Evolutionary conservation across 176 grass and related monocot species (phyloP).

Genomic region (Pontederia paniculata): DNA sequence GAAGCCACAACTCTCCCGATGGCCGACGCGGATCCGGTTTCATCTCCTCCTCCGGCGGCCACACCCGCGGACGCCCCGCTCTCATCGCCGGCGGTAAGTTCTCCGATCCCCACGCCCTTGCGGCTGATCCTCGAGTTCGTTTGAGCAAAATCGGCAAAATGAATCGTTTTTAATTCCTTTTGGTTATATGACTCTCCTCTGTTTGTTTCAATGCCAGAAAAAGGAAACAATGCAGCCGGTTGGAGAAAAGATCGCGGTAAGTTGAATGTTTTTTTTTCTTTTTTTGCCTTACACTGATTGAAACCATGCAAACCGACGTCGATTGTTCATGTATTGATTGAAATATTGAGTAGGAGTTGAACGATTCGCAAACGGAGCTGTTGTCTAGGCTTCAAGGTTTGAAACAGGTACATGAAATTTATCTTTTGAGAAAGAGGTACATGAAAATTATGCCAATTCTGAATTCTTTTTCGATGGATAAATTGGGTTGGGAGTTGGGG

Average conservation of each 20-base stretch:
- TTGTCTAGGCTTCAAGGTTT: constrained; percentile 61
- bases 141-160: background rate
- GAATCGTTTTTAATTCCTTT: constrained; percentile 8
- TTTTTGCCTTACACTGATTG: background rate
- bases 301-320: background rate
- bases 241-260: constrained; percentile 67
- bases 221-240: constrained; percentile 46
- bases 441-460: background rate
- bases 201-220: constrained; percentile 23
- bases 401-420: constrained; percentile 44
- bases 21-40: constrained; percentile 38
- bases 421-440: constrained; percentile 4
- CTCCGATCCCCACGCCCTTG: background rate
- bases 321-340: constrained; percentile 7
- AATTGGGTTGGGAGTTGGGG: background rate
- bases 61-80: background rate
- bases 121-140: background rate
- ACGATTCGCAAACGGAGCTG: constrained; percentile 75
- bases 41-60: constrained; percentile 12
- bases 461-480: background rate
- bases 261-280: background rate
- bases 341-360: constrained; percentile 40
- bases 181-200: background rate
- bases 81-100: constrained; percentile 28
- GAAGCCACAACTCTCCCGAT: constrained; percentile 27